A percentile compares a stretch with the other conserved stretches of the same genome.
These are phyloP conservation scores for Ascochyta viciae-villosae DNA, from an alignment of 2,329 filamentous ascomycete genomes.

Conservation along the genomic window DNA sequence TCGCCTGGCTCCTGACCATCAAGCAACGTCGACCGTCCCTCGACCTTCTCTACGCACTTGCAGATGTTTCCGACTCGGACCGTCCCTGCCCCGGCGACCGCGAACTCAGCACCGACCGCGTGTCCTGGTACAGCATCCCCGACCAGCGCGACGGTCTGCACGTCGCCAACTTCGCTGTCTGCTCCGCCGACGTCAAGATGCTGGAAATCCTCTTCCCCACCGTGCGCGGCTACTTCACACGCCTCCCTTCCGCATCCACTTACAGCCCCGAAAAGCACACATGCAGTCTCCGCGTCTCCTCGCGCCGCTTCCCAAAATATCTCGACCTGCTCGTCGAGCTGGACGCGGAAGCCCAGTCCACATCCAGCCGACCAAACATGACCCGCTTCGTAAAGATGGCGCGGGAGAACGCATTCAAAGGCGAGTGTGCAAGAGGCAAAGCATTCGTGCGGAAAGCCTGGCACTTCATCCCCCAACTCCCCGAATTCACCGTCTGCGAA, in stretches of 20 bases:
- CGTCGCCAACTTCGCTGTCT: slow-evolving; percentile 76
- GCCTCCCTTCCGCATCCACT: slow-evolving; percentile 35
- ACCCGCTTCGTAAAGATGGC: slow-evolving; percentile 70
- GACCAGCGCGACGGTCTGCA: slow-evolving; percentile 70
- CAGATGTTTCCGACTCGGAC: slow-evolving; percentile 65
- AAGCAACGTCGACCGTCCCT: slow-evolving; percentile 73
- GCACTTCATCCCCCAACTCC: slow-evolving; percentile 78
- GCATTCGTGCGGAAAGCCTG: slow-evolving; percentile 69
- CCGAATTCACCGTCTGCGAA: slow-evolving; percentile 82
- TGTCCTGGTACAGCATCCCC: slow-evolving; percentile 77
- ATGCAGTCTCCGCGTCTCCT: slow-evolving; percentile 74
- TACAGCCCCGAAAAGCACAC: slow-evolving; percentile 49
- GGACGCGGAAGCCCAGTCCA: slow-evolving; percentile 53
- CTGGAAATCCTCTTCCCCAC: slow-evolving; percentile 77
- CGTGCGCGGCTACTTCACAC: slow-evolving; percentile 70
- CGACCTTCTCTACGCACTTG: slow-evolving; percentile 72
- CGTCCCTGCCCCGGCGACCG: slow-evolving; percentile 65
- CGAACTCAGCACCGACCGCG: slow-evolving; percentile 55
- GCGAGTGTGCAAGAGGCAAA: slow-evolving; percentile 71
- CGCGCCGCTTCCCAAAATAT: slow-evolving; percentile 63
- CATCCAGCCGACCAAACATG: slow-evolving; percentile 58
- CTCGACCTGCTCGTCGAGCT: slow-evolving; percentile 63
- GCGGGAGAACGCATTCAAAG: slow-evolving; percentile 51
- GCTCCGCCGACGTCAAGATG: slow-evolving; percentile 74
- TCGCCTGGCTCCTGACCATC: slow-evolving; percentile 81